phyloP scores from a whole-genome alignment of 371 early-diverging fungal genomes.

The Mortierella sp. region DNA sequence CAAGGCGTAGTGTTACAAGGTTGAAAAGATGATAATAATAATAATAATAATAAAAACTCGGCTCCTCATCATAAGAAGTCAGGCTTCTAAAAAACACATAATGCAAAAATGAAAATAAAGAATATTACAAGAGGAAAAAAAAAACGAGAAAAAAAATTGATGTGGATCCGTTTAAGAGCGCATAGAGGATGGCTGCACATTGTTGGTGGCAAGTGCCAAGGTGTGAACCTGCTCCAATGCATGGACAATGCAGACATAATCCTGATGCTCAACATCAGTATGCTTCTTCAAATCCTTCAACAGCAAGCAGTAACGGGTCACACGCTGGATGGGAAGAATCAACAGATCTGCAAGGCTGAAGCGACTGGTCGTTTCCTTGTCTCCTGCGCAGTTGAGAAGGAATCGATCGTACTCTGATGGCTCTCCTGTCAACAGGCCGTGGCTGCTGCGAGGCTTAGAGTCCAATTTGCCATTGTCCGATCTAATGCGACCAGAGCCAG shows the following conservation, averaged over 20 bases:
- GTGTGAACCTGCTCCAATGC: conserved; percentile 72
- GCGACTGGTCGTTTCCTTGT: conserved; percentile 47
- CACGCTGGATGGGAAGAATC: conserved; percentile 79
- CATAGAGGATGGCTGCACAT: conserved; percentile 62
- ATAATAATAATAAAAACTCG: background rate
- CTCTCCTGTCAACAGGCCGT: conserved; percentile 9
- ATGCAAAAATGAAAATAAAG: background rate
- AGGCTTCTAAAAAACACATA: too few species aligned
- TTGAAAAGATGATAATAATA: background rate
- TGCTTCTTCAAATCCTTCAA: conserved; percentile 75
- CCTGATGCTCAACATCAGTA: conserved; percentile 74
- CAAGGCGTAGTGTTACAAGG: background rate
- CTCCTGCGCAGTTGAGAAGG: conserved; percentile 38
- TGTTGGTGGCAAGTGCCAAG: conserved; percentile 79
- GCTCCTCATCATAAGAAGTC: too few species aligned
- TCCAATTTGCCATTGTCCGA: background rate
- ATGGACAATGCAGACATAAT: conserved; percentile 65
- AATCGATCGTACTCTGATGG: conserved; percentile 25
- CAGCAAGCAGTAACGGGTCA: conserved; percentile 74
- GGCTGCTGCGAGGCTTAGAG: conserved; percentile 29
- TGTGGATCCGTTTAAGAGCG: conserved; percentile 22
- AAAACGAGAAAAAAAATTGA: conserved; percentile 6
- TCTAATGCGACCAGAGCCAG: conserved; percentile 6
- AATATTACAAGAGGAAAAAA: conserved; percentile 4
- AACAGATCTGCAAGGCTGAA: conserved; percentile 65